phyloP scores from a whole-genome alignment of 2,329 filamentous ascomycete genomes.

The Beauveria sp. region DNA sequence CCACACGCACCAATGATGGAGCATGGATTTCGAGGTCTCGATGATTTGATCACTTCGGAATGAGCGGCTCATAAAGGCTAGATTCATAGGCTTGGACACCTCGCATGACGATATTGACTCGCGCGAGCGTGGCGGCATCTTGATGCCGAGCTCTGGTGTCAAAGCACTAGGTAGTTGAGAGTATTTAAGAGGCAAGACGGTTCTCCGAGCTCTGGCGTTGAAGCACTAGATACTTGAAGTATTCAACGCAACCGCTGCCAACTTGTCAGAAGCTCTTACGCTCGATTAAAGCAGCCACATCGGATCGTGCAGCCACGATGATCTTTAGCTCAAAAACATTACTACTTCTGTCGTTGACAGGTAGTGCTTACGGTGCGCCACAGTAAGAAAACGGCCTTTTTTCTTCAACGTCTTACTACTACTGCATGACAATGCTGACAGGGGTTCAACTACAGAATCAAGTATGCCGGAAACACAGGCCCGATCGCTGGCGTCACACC shows the following conservation, averaged over 20 bases:
- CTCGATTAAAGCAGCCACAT: neutral
- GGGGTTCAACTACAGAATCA: slow-evolving; percentile 22
- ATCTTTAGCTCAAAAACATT: neutral
- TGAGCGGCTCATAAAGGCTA: neutral
- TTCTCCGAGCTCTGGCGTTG: neutral
- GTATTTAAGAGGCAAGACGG: neutral
- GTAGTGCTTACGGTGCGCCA: slow-evolving; percentile 3
- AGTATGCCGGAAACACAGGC: slow-evolving; percentile 34
- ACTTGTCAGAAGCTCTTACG: neutral
- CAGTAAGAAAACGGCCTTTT: neutral
- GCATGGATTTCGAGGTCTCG: neutral
- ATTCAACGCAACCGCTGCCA: too few relatives aligned
- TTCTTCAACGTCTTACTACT: neutral
- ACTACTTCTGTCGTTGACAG: neutral
- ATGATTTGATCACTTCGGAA: neutral
- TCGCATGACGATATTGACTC: slow-evolving; percentile 7
- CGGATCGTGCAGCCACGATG: slow-evolving; percentile 2
- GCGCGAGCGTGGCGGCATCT: neutral
- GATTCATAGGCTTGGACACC: neutral
- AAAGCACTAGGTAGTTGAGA: neutral
- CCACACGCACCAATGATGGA: neutral
- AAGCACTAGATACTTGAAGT: too few relatives aligned
- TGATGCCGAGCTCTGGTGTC: neutral
- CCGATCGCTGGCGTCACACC: slow-evolving; percentile 32
- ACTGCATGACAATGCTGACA: neutral